Conservation (phyloP, 2,329 filamentous ascomycete species). For the Orbilia oligospora region DNA sequence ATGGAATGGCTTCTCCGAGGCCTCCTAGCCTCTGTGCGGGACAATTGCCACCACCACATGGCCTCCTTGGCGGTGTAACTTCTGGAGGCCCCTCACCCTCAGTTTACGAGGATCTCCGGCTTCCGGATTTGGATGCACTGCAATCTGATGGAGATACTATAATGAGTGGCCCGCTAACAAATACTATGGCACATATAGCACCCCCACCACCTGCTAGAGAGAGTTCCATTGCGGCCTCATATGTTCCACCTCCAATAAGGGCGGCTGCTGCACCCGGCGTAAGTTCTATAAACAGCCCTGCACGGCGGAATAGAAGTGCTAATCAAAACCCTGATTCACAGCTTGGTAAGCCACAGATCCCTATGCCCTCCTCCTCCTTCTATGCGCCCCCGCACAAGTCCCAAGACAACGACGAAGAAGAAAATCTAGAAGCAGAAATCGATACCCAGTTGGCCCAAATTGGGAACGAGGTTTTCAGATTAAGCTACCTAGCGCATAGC, state of each 20-base stretch:
- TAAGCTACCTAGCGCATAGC: not conserved
- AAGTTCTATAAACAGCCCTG: not conserved
- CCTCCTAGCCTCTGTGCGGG: no score
- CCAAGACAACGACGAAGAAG: not conserved
- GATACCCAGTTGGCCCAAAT: not conserved
- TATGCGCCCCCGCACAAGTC: not conserved
- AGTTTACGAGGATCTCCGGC: no score
- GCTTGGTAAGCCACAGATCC: constrained; percentile 32
- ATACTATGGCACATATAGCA: not conserved
- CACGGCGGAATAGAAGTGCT: not conserved
- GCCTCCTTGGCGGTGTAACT: no score
- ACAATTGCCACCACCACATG: not conserved
- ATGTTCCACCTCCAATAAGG: not conserved
- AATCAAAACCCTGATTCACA: not conserved
- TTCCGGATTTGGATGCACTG: not conserved
- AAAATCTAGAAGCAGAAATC: not conserved
- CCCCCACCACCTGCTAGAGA: not conserved
- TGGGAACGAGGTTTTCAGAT: not conserved
- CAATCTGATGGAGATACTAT: not conserved
- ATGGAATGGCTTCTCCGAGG: no score
- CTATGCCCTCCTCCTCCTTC: not conserved
- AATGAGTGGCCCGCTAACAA: constrained; percentile 2
- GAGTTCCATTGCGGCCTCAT: not conserved
- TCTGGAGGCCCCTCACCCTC: no score
- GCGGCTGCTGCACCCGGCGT: not conserved